Evolutionary conservation across 805 yeast genomes (phyloP), one percentile per base, ranked within the genome.

Genomic region (Yarrowia hollandica): DNA sequence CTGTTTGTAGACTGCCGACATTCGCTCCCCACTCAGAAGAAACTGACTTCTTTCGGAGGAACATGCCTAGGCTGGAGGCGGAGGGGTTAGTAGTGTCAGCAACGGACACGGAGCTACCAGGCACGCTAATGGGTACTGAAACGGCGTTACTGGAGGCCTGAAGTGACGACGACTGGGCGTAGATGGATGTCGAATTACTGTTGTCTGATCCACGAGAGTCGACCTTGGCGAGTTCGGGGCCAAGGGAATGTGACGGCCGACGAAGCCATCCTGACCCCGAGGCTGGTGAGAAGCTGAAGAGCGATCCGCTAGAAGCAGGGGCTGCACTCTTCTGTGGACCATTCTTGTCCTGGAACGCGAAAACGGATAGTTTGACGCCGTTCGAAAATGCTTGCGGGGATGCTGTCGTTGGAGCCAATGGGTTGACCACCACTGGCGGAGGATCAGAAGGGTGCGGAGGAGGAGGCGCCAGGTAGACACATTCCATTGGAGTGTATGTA

Each of bases 361-460:
- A 62, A 21, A 61, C 38, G 52, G 48, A 21, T 38, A 33, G 28
- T 58, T 56, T 61, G 15, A 63, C 63, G 8, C 69, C 69, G 19
- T 61, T 44, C 8, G 67, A 66, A 35, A 62, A 64, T 28, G 64
- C 62, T 48, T 60, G 62, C 50, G 71, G 75, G 31, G 38, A 64
- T 39, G 55, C 64, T 18, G 68, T 65, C 33, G 71, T 67, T 11
- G 75, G 72, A 4, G 72, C 68, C 56, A 74, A 63, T 12, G 76
- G 72, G 60, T 74, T 73, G 54, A 70, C 66, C 6, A 68, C 66
- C 3, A 30, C 31, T 11, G 69, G 66, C 16, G 69, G 71, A 8
- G 70, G 68, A 50, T 74, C 73, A 4, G 71, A 62, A 1, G 74
- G 73, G 48, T 72, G 75, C 7, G 73, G 75, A 19, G 74, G 66